Evolutionary conservation across 306 rosid genomes (phyloP).

Genomic region (Trifolium dubium): DNA sequence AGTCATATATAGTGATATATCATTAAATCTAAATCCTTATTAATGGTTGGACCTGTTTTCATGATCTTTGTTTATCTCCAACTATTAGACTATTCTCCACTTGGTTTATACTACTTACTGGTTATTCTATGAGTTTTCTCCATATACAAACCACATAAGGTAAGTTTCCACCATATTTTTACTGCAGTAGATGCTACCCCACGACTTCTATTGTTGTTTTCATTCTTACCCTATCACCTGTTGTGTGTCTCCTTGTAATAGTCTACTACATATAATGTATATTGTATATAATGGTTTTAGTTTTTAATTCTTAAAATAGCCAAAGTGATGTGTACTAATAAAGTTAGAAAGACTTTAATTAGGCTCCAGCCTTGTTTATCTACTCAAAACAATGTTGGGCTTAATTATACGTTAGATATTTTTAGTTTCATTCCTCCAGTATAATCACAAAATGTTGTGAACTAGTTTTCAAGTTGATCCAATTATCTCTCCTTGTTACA

Average conservation of each 20-base stretch:
- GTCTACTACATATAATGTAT: background rate
- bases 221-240: background rate
- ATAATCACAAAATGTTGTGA: background rate
- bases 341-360: background rate
- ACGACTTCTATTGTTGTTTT: background rate
- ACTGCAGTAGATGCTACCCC: background rate
- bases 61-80: background rate
- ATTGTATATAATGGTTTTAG: too few species aligned
- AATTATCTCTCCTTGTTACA: background rate
- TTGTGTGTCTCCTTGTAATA: background rate
- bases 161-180: background rate
- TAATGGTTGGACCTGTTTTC: background rate
- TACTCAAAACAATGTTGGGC: background rate
- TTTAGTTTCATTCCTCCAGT: background rate
- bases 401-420: background rate
- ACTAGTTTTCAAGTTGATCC: background rate
- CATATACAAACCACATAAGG: background rate
- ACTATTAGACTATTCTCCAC: background rate
- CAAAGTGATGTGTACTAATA: background rate
- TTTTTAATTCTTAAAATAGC: background rate
- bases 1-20: background rate
- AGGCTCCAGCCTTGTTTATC: background rate
- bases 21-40: background rate
- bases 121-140: background rate
- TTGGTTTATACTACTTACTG: background rate